Percentiles rank a stretch among this genome's conserved stretches.
Evolutionary conservation across 306 rosid species (phyloP).

Genomic region (Urtica urens): DNA sequence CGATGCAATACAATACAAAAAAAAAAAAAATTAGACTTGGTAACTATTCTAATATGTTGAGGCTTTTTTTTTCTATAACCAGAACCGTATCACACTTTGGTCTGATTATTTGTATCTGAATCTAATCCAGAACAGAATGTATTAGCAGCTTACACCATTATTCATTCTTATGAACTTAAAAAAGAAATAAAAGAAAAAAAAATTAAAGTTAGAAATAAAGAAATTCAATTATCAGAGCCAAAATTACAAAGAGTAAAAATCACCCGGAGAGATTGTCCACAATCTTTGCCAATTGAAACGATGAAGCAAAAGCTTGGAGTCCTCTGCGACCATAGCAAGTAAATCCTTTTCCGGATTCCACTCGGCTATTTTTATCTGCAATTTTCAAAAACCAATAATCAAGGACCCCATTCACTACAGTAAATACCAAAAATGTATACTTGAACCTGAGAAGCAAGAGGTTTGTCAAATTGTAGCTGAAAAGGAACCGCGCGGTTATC

Average conservation of each 20-base stretch:
- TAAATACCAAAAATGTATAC: conserved; percentile 1
- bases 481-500: conserved; percentile 56
- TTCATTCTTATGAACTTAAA: no score
- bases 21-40: no score
- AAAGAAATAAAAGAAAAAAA: no score
- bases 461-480: conserved; percentile 91
- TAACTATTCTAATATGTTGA: no score
- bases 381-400: conserved; percentile 1
- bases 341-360: conserved; percentile 98
- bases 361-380: conserved; percentile 66
- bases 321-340: conserved; percentile 91
- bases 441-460: conserved; percentile 65
- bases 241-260: conserved; percentile 1
- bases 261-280: conserved; percentile 88
- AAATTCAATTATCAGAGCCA: neutral
- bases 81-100: no score
- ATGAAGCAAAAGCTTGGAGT: conserved; percentile 82
- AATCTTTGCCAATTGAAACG: conserved; percentile 97
- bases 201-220: neutral
- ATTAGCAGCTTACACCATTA: no score
- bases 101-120: no score
- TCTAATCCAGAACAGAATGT: no score
- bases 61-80: no score
- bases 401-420: no score
- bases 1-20: no score